These are phyloP conservation scores for Monosporascus sp. DNA, from an alignment of 2,329 filamentous ascomycete species.

Conservation along the genomic window DNA sequence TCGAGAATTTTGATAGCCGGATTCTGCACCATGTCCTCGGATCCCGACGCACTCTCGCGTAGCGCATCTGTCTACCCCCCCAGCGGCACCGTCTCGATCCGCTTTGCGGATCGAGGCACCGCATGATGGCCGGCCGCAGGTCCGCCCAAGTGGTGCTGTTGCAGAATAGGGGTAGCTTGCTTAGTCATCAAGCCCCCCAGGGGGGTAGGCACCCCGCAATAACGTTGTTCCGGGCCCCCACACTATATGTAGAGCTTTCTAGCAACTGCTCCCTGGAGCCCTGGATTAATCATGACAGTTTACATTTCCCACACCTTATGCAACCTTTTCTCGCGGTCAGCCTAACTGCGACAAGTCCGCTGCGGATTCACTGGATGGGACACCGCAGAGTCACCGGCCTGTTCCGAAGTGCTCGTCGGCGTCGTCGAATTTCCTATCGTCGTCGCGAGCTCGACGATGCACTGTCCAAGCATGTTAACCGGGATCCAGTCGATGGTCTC, in stretches of 20 bases:
- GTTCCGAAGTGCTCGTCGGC: neutral
- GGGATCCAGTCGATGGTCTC: slow-evolving; percentile 14
- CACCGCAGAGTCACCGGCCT: slow-evolving; percentile 5
- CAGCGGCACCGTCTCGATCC: slow-evolving; percentile 7
- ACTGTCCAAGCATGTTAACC: slow-evolving; percentile 9
- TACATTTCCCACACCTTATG: too few relatives aligned
- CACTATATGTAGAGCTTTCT: too few relatives aligned
- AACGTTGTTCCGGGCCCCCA: too few relatives aligned
- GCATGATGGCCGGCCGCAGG: slow-evolving; percentile 5
- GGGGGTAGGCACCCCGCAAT: too few relatives aligned
- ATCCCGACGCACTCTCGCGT: slow-evolving; percentile 6
- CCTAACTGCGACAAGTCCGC: neutral
- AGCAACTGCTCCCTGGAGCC: too few relatives aligned
- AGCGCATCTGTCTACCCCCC: slow-evolving; percentile 11
- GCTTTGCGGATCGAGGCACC: neutral
- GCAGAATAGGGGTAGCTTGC: too few relatives aligned
- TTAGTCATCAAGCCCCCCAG: too few relatives aligned
- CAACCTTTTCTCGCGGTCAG: too few relatives aligned
- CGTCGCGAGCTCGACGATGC: slow-evolving; percentile 12
- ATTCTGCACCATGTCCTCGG: slow-evolving; percentile 3
- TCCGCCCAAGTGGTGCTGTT: slow-evolving; percentile 7
- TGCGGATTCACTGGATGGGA: slow-evolving; percentile 15
- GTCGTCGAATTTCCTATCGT: neutral
- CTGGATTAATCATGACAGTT: too few relatives aligned
- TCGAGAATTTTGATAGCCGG: slow-evolving; percentile 9